A percentile compares a stretch with the other conserved stretches of the same genome.
These are phyloP conservation scores for Coemansia sp. DNA, from an alignment of 192 early-diverging fungal species.

Conservation along the genomic window DNA sequence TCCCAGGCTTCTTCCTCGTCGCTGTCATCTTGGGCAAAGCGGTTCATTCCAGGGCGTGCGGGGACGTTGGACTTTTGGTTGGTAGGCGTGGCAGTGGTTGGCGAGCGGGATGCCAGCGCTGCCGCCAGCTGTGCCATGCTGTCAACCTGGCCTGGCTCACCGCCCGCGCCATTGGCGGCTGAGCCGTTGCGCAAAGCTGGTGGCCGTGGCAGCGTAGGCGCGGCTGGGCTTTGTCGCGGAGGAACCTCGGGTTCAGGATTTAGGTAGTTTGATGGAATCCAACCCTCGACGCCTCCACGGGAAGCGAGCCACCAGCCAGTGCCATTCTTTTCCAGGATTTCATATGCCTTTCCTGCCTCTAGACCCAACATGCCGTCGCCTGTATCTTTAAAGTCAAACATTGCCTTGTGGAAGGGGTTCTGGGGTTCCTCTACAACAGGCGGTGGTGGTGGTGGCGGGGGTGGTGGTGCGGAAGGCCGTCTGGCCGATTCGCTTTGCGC, in stretches of 20 bases:
- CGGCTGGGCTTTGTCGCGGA: slow-evolving; percentile 9
- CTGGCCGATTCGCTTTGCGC: not conserved
- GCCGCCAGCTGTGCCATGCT: slow-evolving; percentile 52
- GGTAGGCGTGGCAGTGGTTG: slow-evolving; percentile 10
- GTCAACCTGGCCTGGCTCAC: slow-evolving; percentile 15
- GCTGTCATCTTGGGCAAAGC: slow-evolving; percentile 46
- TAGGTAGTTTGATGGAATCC: slow-evolving; percentile 80
- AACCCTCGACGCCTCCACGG: slow-evolving; percentile 63
- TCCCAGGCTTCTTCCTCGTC: slow-evolving; percentile 47
- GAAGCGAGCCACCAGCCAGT: slow-evolving; percentile 60
- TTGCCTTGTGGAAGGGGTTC: slow-evolving; percentile 61
- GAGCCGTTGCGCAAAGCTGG: slow-evolving; percentile 26
- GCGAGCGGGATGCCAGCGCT: slow-evolving; percentile 44
- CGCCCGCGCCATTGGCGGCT: not conserved
- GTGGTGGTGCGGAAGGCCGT: not conserved
- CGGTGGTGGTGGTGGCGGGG: slow-evolving; percentile 60
- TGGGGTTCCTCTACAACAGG: slow-evolving; percentile 53
- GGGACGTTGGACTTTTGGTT: slow-evolving; percentile 20
- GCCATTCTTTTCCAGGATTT: slow-evolving; percentile 64
- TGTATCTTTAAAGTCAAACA: slow-evolving; percentile 67
- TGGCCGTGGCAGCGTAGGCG: slow-evolving; percentile 30
- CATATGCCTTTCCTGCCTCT: slow-evolving; percentile 64
- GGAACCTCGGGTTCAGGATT: slow-evolving; percentile 62
- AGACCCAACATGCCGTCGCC: slow-evolving; percentile 66
- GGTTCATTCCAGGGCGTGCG: slow-evolving; percentile 45